Percentiles rank a stretch among this genome's conserved stretches.
These are phyloP conservation scores for Gossypium stocksii DNA, from an alignment of 345 rosid species.

Conservation along the genomic window DNA sequence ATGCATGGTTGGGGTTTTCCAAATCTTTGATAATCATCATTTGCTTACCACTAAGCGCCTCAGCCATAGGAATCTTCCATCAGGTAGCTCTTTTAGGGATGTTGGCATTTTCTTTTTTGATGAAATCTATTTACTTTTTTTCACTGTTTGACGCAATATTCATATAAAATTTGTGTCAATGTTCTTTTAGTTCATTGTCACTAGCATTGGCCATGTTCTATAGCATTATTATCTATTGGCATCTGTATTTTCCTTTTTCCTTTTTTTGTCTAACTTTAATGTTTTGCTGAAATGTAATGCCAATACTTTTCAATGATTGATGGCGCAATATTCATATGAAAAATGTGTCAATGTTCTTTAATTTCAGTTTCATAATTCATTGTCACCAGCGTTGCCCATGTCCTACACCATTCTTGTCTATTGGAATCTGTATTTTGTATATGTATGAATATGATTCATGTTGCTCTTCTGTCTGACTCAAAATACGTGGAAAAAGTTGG, in stretches of 20 bases:
- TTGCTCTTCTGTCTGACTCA: too few relatives aligned
- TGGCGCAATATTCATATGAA: neutral
- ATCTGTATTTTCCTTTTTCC: neutral
- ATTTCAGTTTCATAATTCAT: neutral
- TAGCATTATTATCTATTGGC: too few relatives aligned
- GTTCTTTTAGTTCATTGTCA: neutral
- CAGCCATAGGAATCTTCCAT: slow-evolving; percentile 54
- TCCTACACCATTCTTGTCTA: neutral
- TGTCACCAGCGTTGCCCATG: neutral
- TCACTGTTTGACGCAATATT: neutral
- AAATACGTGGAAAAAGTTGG: too few relatives aligned
- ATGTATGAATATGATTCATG: too few relatives aligned
- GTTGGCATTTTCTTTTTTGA: neutral
- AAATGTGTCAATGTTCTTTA: neutral
- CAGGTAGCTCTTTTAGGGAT: slow-evolving; percentile 39
- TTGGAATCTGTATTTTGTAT: too few relatives aligned
- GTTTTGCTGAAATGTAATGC: too few relatives aligned
- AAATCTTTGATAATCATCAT: slow-evolving; percentile 70
- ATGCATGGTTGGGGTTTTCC: slow-evolving; percentile 90
- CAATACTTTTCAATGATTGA: too few relatives aligned
- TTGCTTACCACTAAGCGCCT: slow-evolving; percentile 46
- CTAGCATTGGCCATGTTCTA: neutral
- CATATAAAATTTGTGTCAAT: neutral
- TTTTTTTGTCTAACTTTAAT: too few relatives aligned
- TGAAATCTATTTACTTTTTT: neutral